Percentiles rank a stretch among this genome's conserved stretches.
These are phyloP conservation scores for Exutisphaerella laricina DNA, from an alignment of 2,329 filamentous ascomycete genomes.

Conservation along the genomic window DNA sequence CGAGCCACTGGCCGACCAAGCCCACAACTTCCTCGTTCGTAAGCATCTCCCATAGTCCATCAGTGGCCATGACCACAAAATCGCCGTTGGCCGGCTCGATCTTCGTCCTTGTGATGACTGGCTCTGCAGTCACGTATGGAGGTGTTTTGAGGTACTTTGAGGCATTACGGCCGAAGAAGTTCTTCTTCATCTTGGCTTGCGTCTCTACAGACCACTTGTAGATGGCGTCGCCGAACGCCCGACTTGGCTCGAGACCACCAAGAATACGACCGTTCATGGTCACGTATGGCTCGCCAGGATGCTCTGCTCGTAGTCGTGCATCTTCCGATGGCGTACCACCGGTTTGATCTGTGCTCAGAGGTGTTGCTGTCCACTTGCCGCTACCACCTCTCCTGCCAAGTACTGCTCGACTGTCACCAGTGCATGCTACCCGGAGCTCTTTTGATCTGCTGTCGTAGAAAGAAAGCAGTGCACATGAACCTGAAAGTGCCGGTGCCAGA, in stretches of 20 bases:
- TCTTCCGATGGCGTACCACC: slow-evolving; percentile 82
- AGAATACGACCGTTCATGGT: slow-evolving; percentile 85
- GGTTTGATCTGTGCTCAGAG: slow-evolving; percentile 89
- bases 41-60: slow-evolving; percentile 98
- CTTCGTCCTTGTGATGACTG: slow-evolving; percentile 86
- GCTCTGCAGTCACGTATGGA: slow-evolving; percentile 95
- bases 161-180: slow-evolving; percentile 81
- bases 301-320: slow-evolving; percentile 73
- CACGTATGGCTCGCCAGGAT: slow-evolving; percentile 84
- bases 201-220: slow-evolving; percentile 94
- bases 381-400: slow-evolving; percentile 70
- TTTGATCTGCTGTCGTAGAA: slow-evolving; percentile 91
- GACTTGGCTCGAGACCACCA: slow-evolving; percentile 83
- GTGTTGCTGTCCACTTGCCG: slow-evolving; percentile 88
- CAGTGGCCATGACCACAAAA: slow-evolving; percentile 93
- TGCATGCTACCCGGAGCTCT: slow-evolving; percentile 87
- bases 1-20: slow-evolving; percentile 93
- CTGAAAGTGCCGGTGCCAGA: slow-evolving; percentile 85
- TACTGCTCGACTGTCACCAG: slow-evolving; percentile 92
- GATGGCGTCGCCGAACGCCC: slow-evolving; percentile 91
- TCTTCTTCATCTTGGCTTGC: slow-evolving; percentile 71
- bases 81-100: slow-evolving; percentile 85
- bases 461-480: slow-evolving; percentile 92
- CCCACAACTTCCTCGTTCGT: slow-evolving; percentile 98
- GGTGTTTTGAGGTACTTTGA: slow-evolving; percentile 78